Evolutionary conservation across 1,284 basidiomycete species (phyloP).

Genomic region (Leccinum fallax): DNA sequence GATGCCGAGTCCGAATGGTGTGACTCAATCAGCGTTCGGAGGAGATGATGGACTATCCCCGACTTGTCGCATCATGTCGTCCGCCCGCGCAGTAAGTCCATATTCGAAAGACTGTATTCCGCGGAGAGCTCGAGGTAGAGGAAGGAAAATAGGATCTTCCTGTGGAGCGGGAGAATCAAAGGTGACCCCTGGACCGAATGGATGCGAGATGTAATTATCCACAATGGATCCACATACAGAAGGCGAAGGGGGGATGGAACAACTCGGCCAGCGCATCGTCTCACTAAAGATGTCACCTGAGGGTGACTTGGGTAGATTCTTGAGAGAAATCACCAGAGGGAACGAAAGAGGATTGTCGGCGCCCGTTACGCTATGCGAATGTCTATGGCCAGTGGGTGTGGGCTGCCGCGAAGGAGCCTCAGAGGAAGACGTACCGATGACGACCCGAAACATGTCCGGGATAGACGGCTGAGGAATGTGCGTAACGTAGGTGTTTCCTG

Average conservation of each 20-base stretch:
- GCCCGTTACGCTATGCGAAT: constrained; percentile 78
- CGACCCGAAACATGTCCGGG: constrained; percentile 53
- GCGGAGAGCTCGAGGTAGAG: constrained; percentile 56
- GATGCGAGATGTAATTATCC: constrained; percentile 43
- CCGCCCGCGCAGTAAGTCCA: constrained; percentile 65
- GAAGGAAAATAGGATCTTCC: constrained; percentile 37
- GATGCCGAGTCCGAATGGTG: constrained; percentile 13
- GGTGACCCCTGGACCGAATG: constrained; percentile 64
- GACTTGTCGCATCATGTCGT: constrained; percentile 30
- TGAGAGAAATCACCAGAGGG: constrained; percentile 14
- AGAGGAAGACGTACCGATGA: constrained; percentile 25
- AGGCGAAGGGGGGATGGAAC: constrained; percentile 41
- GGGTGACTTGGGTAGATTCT: constrained; percentile 20
- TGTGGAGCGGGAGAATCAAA: constrained; percentile 61
- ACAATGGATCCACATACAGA: constrained; percentile 32
- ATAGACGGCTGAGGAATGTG: constrained; percentile 63
- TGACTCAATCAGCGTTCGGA: not conserved
- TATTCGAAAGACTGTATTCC: constrained; percentile 85
- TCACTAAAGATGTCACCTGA: constrained; percentile 63
- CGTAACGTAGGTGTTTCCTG: constrained; percentile 27
- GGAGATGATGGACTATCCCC: constrained; percentile 18
- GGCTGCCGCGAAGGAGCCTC: constrained; percentile 29
- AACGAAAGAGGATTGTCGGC: constrained; percentile 57
- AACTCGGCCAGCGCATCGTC: constrained; percentile 59
- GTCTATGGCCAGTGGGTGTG: constrained; percentile 54